A percentile compares a stretch with the other conserved stretches of the same genome.
phyloP scores from a whole-genome alignment of 257 asterid species.

The Marsdenia floribunda region DNA sequence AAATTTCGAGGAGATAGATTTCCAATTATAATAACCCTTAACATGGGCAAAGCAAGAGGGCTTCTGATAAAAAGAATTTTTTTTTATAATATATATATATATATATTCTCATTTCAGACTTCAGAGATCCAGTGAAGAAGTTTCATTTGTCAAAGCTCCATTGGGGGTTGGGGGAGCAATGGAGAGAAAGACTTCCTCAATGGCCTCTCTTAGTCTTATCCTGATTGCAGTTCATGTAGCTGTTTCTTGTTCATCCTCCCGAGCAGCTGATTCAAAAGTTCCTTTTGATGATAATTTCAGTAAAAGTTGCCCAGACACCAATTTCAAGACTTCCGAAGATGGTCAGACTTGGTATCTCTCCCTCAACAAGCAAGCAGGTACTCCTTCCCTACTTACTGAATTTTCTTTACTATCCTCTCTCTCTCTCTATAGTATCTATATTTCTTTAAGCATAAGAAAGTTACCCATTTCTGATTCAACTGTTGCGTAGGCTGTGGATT shows the following conservation, averaged over 20 bases:
- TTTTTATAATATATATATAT: no score
- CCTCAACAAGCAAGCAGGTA: conserved; percentile 67
- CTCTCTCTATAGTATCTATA: no score
- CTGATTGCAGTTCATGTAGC: conserved; percentile 20
- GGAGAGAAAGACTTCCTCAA: conserved; percentile 41
- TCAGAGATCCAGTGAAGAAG: conserved; percentile 22
- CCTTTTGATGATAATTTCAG: conserved; percentile 64
- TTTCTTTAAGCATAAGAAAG: neutral
- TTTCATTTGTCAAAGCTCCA: conserved; percentile 3
- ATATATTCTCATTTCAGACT: no score
- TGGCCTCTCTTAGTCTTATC: conserved; percentile 25
- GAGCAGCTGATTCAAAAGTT: conserved; percentile 29
- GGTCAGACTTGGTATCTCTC: conserved; percentile 92
- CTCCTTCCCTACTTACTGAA: no score
- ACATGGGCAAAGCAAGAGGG: conserved; percentile 10
- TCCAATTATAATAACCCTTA: conserved; percentile 15
- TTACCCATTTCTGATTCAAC: neutral
- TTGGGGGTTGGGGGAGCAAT: conserved; percentile 15
- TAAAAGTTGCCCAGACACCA: conserved; percentile 64
- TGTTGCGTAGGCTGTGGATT: conserved; percentile 71
- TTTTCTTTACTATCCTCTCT: neutral
- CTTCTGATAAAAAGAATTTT: no score
- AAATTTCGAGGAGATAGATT: neutral
- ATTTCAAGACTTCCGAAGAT: conserved; percentile 83
- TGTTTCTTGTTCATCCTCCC: conserved; percentile 18